phyloP scores from a whole-genome alignment of 2,329 filamentous ascomycete species.

The Pseudonectria foliicola region DNA sequence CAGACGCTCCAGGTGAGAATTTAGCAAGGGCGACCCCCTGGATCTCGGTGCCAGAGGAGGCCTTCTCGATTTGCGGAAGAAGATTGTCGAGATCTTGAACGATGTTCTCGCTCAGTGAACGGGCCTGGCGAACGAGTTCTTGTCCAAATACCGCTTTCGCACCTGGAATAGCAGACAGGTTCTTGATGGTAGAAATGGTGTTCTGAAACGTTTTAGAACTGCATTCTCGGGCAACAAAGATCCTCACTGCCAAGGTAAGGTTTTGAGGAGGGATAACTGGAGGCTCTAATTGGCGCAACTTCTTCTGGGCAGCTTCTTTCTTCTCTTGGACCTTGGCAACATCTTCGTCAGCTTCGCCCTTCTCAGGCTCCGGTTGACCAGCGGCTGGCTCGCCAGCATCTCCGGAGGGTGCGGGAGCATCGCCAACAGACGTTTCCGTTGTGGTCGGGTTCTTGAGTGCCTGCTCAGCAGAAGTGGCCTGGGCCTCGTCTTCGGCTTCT shows the following conservation, averaged over 20 bases:
- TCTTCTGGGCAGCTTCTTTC: slow-evolving; percentile 37
- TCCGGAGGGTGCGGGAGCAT: slow-evolving; percentile 9
- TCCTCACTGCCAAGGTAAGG: slow-evolving; percentile 88
- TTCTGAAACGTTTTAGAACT: slow-evolving; percentile 97
- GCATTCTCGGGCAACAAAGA: slow-evolving; percentile 92
- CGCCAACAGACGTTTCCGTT: slow-evolving; percentile 15
- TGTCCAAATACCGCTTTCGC: slow-evolving; percentile 88
- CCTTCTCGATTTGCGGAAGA: slow-evolving; percentile 77
- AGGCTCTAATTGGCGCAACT: slow-evolving; percentile 59
- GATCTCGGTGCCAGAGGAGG: slow-evolving; percentile 85
- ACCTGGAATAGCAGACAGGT: slow-evolving; percentile 84
- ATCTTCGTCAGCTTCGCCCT: slow-evolving; percentile 20
- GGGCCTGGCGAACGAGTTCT: slow-evolving; percentile 83
- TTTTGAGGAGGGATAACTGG: slow-evolving; percentile 85
- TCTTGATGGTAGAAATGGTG: slow-evolving; percentile 97
- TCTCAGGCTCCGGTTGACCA: slow-evolving; percentile 18
- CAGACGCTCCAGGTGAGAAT: slow-evolving; percentile 91
- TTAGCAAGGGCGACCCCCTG: slow-evolving; percentile 90
- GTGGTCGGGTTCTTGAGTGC: slow-evolving; percentile 29
- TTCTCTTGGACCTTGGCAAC: slow-evolving; percentile 28
- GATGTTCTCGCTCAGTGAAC: slow-evolving; percentile 76
- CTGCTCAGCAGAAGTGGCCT: slow-evolving; percentile 30
- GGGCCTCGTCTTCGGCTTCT: slow-evolving; percentile 53
- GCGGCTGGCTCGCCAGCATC: slow-evolving; percentile 15
- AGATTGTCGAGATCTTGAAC: slow-evolving; percentile 78